Base-by-base conservation (phyloP, 768 basidiomycete species). In the Boletellus ananiceps region DNA sequence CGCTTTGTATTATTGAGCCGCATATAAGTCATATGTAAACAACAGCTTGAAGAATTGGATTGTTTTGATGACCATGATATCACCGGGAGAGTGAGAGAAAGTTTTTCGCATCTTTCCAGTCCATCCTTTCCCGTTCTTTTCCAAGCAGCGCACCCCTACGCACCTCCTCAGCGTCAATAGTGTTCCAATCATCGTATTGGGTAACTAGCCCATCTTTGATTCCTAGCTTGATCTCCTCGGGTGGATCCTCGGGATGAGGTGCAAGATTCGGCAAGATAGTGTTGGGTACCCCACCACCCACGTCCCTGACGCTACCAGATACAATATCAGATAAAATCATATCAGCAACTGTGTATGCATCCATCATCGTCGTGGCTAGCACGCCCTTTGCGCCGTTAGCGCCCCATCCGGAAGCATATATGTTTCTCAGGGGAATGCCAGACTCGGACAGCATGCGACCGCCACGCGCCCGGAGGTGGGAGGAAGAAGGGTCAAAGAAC, bases 351-450 rank as follows among this genome's bases (percentile, higher is more conserved):
- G 77, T 75, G 62, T 93, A 92, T 18, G 94, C 89, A 62, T 96
- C 79, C 67, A 91, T 82, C 93, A 99, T 93, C 31, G 96, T 96
- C 3, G 84, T 76, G 2, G 92, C 93, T 39, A 98, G 75, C 12
- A 98, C 93, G 9, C 94, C 94, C 45, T 81, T 84, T 0, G 96
- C 93, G 32, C 95, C 95, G 3, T 80, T 83, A 2, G 91, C 86
- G 2, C 91, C 86, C 96, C 96, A 99, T 9, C 95, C 95, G 1
- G 89, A 85, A 1, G 91, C 86, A 62, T 96, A 99, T n/a, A 94
- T 73, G 50, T 80, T 81, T 33, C 73, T 75, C 33, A 84, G 56
- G 11, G 69, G 64, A 5, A 54, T 47, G 0, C 75, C 75, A 4
- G 55, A 55, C 3, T 64, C 56, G 11, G 71, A 70, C 23, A 79